Evolutionary conservation across 1,284 basidiomycete species (phyloP).

Genomic region (Ceratobasidium sp.): DNA sequence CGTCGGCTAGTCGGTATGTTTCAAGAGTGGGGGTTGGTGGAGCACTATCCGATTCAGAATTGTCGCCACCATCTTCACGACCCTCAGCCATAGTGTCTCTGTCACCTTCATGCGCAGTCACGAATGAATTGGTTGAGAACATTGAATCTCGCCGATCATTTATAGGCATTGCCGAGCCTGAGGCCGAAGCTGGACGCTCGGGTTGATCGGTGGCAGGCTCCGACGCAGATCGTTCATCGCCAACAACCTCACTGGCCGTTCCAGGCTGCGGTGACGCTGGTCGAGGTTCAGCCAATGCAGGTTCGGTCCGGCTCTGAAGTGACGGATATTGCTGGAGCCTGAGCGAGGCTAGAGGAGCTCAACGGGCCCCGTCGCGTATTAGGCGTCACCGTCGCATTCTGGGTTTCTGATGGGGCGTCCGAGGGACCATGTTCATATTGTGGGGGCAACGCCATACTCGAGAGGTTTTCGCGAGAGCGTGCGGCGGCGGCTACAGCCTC

Average conservation of each 20-base stretch:
- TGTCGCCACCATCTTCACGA: neutral
- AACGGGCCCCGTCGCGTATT: neutral
- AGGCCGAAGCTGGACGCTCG: neutral
- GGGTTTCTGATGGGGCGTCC: conserved; percentile 21
- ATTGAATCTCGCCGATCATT: conserved; percentile 11
- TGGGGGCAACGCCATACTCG: neutral
- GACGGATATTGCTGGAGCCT: neutral
- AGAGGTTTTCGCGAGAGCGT: conserved; percentile 38
- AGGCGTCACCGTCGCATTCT: neutral
- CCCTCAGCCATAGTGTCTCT: neutral
- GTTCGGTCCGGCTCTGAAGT: too few species aligned
- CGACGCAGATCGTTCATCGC: neutral
- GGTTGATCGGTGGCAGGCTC: neutral
- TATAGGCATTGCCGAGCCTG: conserved; percentile 3
- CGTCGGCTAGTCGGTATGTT: conserved; percentile 12
- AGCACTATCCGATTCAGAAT: neutral
- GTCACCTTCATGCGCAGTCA: conserved; percentile 16
- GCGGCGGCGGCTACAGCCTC: conserved; percentile 58
- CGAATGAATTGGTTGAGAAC: conserved; percentile 28
- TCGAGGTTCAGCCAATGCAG: neutral
- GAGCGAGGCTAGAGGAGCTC: neutral
- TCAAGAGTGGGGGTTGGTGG: conserved; percentile 19
- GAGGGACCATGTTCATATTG: conserved; percentile 5
- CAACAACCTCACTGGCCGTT: neutral
- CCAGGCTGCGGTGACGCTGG: neutral